Evolutionary conservation across 257 asterid species (phyloP).

Genomic region (Agastache rugosa): DNA sequence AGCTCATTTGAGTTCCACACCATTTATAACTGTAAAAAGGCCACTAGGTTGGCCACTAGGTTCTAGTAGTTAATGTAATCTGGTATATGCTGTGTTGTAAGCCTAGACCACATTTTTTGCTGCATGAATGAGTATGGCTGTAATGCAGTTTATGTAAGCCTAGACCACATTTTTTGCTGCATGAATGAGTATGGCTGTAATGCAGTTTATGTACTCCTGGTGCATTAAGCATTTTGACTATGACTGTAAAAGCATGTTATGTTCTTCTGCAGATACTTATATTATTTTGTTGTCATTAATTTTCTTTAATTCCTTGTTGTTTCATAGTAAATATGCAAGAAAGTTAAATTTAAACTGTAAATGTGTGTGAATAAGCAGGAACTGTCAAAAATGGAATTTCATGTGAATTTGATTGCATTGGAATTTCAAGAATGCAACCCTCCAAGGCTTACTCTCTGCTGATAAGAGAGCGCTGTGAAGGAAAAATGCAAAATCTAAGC

Average conservation of each 20-base stretch:
- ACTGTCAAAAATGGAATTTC: neutral
- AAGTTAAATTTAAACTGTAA: neutral
- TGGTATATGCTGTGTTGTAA: conserved; percentile 2
- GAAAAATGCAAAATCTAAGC: neutral
- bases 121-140: conserved; percentile 34
- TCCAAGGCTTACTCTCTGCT: neutral
- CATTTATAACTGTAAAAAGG: conserved; percentile 57
- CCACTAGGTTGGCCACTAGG: conserved; percentile 44
- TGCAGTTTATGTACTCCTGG: conserved; percentile 47
- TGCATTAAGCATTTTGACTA: conserved; percentile 34
- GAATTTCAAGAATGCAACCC: conserved; percentile 5
- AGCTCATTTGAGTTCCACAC: conserved; percentile 55
- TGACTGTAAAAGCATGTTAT: conserved; percentile 20
- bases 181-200: conserved; percentile 26
- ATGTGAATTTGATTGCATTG: neutral
- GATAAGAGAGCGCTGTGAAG: neutral
- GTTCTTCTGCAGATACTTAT: conserved; percentile 4
- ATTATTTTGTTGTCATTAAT: neutral
- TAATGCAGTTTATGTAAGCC: conserved; percentile 40
- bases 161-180: conserved; percentile 22
- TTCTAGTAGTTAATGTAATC: neutral
- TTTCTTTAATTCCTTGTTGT: no score
- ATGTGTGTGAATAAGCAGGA: neutral
- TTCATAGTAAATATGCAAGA: neutral
- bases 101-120: conserved; percentile 14